Evolutionary conservation across 805 yeast species (phyloP), one percentile per base, ranked within the genome.

Genomic region (Crinitomyces ghanaensis): DNA sequence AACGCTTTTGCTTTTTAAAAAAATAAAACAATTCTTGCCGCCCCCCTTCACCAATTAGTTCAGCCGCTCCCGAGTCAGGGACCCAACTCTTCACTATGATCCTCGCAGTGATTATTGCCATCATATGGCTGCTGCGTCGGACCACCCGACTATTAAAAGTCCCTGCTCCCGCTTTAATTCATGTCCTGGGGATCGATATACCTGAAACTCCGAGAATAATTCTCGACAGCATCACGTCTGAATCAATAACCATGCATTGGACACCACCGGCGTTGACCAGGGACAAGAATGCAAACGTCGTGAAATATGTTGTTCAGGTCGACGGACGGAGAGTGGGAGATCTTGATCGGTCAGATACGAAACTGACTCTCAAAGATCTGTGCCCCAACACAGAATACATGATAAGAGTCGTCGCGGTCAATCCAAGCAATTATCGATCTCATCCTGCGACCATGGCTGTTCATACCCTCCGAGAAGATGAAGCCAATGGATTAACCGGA

Each of bases 81-180:
- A n/a, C n/a, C n/a, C n/a, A n/a, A n/a, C n/a, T n/a, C n/a, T n/a
- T 26, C 8, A 6, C 14, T 12, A 34, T 34, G 37, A 29, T 34
- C 26, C 35, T 47, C 13, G 48, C 45, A 20, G 44, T 48, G 35
- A 36, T 50, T n/a, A 21, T 49, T 14, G 56, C 61, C 24, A 39
- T 51, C 22, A 33, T 50, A 25, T 56, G 60, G 59, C 52, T 56
- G 19, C 42, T 53, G 9, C 57, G 51, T 33, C 45, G 61, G 15
- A 55, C 56, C 25, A 45, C 56, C 19, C 42, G 52, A 22, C 46
- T 56, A 32, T 40, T 56, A 14, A 51, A 47, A 38, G 51, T 54
- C 28, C 57, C 61, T 2, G 51, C 54, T 15, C 50, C 56, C 11
- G 40, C 48, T 8, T 50, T 56, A 14, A 48, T 56, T 16, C 50